Percentiles rank a stretch among this genome's conserved stretches.
Evolutionary conservation across 495 filamentous ascomycete species (phyloP).

Genomic region (Penicillium coprophilum): DNA sequence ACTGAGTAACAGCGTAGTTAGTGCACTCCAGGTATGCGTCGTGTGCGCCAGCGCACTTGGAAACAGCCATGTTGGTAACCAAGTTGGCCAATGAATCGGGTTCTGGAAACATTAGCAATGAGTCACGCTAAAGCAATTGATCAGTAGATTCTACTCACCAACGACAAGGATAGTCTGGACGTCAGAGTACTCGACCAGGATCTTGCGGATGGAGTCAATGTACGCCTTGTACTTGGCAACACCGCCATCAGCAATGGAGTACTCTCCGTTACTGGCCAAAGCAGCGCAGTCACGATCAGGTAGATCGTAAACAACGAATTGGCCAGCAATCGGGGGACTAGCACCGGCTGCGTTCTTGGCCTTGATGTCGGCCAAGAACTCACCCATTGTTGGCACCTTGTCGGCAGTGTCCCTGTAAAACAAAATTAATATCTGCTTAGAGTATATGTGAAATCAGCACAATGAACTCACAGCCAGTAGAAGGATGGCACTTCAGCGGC

Average conservation of each 20-base stretch:
- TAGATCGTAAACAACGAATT: constrained; percentile 74
- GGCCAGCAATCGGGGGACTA: constrained; percentile 45
- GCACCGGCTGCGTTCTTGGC: constrained; percentile 55
- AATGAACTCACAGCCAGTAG: constrained; percentile 61
- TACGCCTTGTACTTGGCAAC: constrained; percentile 67
- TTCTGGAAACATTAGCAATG: constrained; percentile 56
- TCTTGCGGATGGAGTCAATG: constrained; percentile 57
- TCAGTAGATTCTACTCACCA: constrained; percentile 37
- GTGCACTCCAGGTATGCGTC: constrained; percentile 66
- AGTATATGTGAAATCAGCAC: neutral
- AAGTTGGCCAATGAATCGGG: constrained; percentile 80
- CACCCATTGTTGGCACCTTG: constrained; percentile 60
- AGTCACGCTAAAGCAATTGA: neutral
- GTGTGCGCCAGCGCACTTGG: constrained; percentile 63
- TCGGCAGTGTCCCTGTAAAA: constrained; percentile 51
- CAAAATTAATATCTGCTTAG: neutral
- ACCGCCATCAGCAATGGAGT: constrained; percentile 57
- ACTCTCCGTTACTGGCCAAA: constrained; percentile 74
- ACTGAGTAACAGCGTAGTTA: constrained; percentile 66
- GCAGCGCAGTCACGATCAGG: constrained; percentile 78
- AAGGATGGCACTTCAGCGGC: constrained; percentile 69
- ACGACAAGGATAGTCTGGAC: constrained; percentile 48
- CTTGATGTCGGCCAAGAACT: constrained; percentile 55
- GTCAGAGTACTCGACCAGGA: constrained; percentile 32
- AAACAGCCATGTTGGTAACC: constrained; percentile 67